Evolutionary conservation across 768 basidiomycete genomes (phyloP).

Genomic region (Psilocybe cyanescens): DNA sequence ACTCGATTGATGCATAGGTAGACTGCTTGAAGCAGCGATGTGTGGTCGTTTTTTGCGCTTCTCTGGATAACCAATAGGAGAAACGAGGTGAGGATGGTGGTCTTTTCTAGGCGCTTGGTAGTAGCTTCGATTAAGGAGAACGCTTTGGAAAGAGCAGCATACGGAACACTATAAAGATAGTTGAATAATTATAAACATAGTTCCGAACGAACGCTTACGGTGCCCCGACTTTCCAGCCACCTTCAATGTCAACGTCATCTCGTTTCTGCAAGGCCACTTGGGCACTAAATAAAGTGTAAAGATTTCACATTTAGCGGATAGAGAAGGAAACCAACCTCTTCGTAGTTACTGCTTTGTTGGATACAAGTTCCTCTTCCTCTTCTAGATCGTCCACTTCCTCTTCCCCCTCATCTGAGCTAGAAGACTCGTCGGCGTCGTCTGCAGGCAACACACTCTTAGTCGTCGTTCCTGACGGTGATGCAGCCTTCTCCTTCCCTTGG

Average conservation of each 20-base stretch:
- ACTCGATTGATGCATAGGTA: conserved; percentile 98
- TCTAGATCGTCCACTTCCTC: conserved; percentile 27
- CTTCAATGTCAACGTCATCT: conserved; percentile 74
- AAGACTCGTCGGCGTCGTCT: conserved; percentile 27
- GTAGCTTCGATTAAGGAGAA: conserved; percentile 92
- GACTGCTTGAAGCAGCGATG: conserved; percentile 83
- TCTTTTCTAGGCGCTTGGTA: conserved; percentile 95
- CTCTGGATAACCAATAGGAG: conserved; percentile 88
- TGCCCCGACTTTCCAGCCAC: conserved; percentile 84
- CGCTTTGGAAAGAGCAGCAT: conserved; percentile 87
- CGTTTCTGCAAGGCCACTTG: conserved; percentile 64
- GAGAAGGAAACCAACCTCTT: conserved; percentile 54
- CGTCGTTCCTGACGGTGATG: conserved; percentile 10
- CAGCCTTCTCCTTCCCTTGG: conserved; percentile 17
- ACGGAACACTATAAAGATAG: conserved; percentile 72
- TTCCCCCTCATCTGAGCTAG: conserved; percentile 31
- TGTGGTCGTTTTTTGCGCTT: conserved; percentile 72
- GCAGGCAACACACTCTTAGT: conserved; percentile 16
- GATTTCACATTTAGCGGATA: background rate
- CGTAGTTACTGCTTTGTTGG: conserved; percentile 49
- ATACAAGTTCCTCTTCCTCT: conserved; percentile 35
- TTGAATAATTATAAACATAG: background rate
- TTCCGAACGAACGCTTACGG: conserved; percentile 59
- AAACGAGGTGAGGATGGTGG: conserved; percentile 84
- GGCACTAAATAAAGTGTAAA: conserved; percentile 46